phyloP scores from a whole-genome alignment of 225 moss, liverwort and hornwort species.

The Thuidium tamariscinum region DNA sequence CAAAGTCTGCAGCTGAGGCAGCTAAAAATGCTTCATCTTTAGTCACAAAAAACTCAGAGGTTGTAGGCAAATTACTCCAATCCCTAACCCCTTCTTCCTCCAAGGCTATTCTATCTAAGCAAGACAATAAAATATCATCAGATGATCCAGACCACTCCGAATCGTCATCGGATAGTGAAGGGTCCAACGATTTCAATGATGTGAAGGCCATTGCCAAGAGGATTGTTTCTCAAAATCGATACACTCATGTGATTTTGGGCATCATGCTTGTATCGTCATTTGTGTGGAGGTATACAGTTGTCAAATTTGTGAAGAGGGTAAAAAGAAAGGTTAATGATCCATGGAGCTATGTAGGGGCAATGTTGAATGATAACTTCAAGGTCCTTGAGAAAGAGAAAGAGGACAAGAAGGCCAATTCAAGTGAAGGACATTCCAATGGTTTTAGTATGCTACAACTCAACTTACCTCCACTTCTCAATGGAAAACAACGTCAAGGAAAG shows the following conservation, averaged over 20 bases:
- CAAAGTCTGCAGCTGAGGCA: slow-evolving; percentile 27
- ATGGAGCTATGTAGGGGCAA: slow-evolving; percentile 22
- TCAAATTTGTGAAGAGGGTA: slow-evolving; percentile 30
- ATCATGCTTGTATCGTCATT: slow-evolving; percentile 35
- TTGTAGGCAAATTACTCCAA: slow-evolving; percentile 12
- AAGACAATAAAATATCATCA: not conserved
- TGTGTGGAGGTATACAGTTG: slow-evolving; percentile 28
- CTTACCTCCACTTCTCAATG: not conserved
- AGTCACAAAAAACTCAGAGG: slow-evolving; percentile 24
- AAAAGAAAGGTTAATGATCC: slow-evolving; percentile 30
- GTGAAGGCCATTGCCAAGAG: slow-evolving; percentile 21
- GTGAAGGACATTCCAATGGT: not conserved
- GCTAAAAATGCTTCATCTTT: slow-evolving; percentile 18
- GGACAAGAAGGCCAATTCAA: not conserved
- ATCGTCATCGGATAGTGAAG: slow-evolving; percentile 2
- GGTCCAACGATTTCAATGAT: not conserved
- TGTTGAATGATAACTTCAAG: slow-evolving; percentile 16
- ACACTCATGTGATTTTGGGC: slow-evolving; percentile 30
- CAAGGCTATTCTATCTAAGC: not conserved
- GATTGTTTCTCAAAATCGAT: slow-evolving; percentile 30
- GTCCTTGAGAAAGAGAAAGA: not conserved
- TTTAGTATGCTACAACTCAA: not conserved
- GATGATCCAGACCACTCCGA: not conserved
- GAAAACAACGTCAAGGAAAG: not conserved
- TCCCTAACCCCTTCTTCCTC: not conserved